Percentiles rank a stretch among this genome's conserved stretches.
phyloP scores from a whole-genome alignment of 2,329 filamentous ascomycete species.

The Cordyceps tenuipes region DNA sequence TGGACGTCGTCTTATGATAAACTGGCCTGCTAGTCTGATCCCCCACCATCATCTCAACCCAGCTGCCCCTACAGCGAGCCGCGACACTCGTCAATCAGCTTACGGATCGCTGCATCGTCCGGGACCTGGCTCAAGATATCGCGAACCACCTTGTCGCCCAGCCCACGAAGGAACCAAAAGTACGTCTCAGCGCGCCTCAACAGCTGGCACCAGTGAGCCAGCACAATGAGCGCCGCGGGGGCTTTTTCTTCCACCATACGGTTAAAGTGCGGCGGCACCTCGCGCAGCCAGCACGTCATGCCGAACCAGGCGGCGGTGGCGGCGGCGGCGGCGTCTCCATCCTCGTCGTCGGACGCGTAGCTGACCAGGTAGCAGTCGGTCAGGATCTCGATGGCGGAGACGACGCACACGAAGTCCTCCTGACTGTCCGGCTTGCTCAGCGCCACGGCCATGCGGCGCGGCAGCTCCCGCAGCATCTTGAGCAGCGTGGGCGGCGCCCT shows the following conservation, averaged over 20 bases:
- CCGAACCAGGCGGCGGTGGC: neutral
- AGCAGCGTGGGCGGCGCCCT: neutral
- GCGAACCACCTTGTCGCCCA: neutral
- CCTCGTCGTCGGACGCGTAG: neutral
- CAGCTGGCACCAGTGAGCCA: neutral
- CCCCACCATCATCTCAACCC: too few relatives aligned
- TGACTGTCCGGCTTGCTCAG: slow-evolving; percentile 1
- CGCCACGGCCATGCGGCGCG: neutral
- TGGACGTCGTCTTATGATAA: too few relatives aligned
- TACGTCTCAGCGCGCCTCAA: neutral
- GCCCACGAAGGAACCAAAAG: neutral
- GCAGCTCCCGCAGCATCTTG: neutral
- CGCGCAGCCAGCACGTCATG: neutral
- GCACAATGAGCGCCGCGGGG: neutral
- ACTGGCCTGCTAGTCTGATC: too few relatives aligned
- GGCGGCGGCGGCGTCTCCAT: neutral
- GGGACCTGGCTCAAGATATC: neutral
- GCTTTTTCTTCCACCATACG: neutral
- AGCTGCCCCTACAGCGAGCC: neutral
- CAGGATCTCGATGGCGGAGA: slow-evolving; percentile 1
- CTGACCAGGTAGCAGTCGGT: neutral
- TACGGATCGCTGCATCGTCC: neutral
- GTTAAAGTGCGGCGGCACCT: neutral
- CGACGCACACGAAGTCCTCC: neutral
- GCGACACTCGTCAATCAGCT: neutral